These are phyloP conservation scores for Penicillium maclennaniae DNA, from an alignment of 495 filamentous ascomycete genomes.

Conservation along the genomic window DNA sequence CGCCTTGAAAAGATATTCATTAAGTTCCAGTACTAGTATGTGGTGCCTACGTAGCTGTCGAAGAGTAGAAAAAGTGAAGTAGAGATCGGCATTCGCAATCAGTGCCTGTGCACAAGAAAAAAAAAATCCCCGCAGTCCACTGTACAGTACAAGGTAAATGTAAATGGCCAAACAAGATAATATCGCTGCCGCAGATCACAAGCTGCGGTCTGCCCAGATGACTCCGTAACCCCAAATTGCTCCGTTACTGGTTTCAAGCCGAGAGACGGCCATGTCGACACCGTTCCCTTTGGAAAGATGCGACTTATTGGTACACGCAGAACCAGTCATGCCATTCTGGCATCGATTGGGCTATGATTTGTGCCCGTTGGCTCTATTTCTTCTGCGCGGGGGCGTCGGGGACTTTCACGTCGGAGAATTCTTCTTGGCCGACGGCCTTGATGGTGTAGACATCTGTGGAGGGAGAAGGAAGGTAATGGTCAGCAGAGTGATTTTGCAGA, in stretches of 20 bases:
- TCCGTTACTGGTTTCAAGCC: conserved; percentile 15
- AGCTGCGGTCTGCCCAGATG: conserved; percentile 14
- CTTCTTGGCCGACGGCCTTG: conserved; percentile 85
- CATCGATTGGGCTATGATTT: not conserved
- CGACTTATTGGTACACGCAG: conserved; percentile 19
- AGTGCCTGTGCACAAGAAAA: conserved; percentile 10
- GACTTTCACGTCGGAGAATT: conserved; percentile 93
- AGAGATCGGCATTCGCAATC: conserved; percentile 15
- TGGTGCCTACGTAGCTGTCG: too few species aligned
- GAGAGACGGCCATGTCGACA: conserved; percentile 1
- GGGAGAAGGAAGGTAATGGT: not conserved
- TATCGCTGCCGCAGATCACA: not conserved
- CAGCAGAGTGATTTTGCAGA: conserved; percentile 1
- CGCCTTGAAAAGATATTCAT: not conserved
- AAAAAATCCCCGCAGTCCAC: conserved; percentile 12
- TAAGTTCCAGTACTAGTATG: not conserved
- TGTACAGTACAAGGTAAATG: conserved; percentile 19
- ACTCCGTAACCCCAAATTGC: conserved; percentile 29
- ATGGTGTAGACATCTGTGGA: conserved; percentile 83
- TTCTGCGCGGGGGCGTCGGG: conserved; percentile 61
- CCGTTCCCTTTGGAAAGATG: not conserved
- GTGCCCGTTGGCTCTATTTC: conserved; percentile 6
- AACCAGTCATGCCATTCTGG: not conserved
- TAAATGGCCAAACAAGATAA: conserved; percentile 14
- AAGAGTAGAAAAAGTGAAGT: conserved; percentile 6